Evolutionary conservation across 1,139 yeast genomes (phyloP), one percentile per base, ranked within the genome.

Genomic region (Eremothecium coryli): DNA sequence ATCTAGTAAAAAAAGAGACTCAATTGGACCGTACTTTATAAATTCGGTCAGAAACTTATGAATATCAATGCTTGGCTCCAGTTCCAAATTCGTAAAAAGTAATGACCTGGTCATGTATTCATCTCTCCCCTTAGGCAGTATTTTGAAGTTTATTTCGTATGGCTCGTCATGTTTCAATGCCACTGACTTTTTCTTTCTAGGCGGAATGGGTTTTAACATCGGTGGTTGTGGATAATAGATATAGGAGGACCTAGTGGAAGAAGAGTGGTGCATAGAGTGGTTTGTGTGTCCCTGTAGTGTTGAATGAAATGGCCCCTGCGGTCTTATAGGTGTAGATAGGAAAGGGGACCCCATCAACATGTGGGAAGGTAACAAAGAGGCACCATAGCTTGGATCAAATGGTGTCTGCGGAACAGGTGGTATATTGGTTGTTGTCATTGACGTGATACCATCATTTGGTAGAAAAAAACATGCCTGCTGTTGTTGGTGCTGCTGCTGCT

Each of bases 351-450:
- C 73, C 43, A 77, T 61, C 34, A 81, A 60, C 36, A 81, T 59
- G 49, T 78, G 84, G 17, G 82, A 68, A 1, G 90, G 90, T 25
- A 81, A 60, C 66, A 80, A 66, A 12, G 81, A 72, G n/a, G 78
- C 69, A 7, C 77, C 72, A 48, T 71, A 73, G 4, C 66, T 56
- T 38, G 68, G 52, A 45, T 73, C 80, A 44, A 71, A 62, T 1
- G 79, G 78, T 2, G 76, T 65, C 21, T 65, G 63, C 3, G 70
- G 70, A 1, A 58, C 55, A 26, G 45, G 45, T 13, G 44, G 49
- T 5, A 48, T 43, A 11, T 26, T 24, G n/a, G 30, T 29, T 38
- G 42, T 44, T 34, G 51, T 36, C n/a, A n/a, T n/a, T 26, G 45
- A 43, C 25, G 52, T 42, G 25, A 46, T 42, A 24, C 20, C 30